Evolutionary conservation across 2,329 filamentous ascomycete genomes (phyloP), one percentile per base, ranked within the genome.

Genomic region (Xylariaceae sp.): DNA sequence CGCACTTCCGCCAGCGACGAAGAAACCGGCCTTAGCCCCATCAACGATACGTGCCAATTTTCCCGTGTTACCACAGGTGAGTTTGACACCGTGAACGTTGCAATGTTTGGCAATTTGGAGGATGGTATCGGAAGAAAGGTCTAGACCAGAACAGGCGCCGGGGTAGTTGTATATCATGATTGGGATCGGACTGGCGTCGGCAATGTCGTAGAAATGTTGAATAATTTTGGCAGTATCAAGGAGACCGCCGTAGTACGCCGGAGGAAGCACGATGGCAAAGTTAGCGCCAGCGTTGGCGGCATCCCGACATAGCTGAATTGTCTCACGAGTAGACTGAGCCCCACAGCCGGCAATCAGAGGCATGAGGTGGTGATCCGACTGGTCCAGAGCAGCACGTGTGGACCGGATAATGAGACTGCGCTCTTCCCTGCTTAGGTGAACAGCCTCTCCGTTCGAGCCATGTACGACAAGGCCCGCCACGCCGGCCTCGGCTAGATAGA

Each of bases 361-460:
- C 66, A 88, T 73, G 23, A 79, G 72, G 2, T 72, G 64, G 64
- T 80, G 83, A 7, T 84, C 82, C 20, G 80, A 78, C 18, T 79
- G 75, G 64, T 87, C 79, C 7, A 90, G 76, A 19, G 85, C 85
- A 57, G 80, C 77, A 18, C 86, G 81, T 2, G 86, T 89, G 20
- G 82, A 78, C 51, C 74, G 75, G n/a, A 84, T 89, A 60, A 90
- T 78, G 50, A 79, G 74, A 49, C 82, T 80, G 47, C 88, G 81
- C 71, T 91, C 88, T n/a, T 81, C 78, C 60, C 82, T 83, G 50
- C 83, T 82, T 9, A 90, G 78, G 67, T 90, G 87, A 2, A 88
- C 86, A 0, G 88, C 88, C 74, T 91, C 89, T 65, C 88, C 89
- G 68, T 90, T 91, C 65, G 85, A 89, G 40, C 88, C 87, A 70